Evolutionary conservation across 371 early-diverging fungal species (phyloP), one percentile per base, ranked within the genome.

Genomic region (Rhizopus sp.): DNA sequence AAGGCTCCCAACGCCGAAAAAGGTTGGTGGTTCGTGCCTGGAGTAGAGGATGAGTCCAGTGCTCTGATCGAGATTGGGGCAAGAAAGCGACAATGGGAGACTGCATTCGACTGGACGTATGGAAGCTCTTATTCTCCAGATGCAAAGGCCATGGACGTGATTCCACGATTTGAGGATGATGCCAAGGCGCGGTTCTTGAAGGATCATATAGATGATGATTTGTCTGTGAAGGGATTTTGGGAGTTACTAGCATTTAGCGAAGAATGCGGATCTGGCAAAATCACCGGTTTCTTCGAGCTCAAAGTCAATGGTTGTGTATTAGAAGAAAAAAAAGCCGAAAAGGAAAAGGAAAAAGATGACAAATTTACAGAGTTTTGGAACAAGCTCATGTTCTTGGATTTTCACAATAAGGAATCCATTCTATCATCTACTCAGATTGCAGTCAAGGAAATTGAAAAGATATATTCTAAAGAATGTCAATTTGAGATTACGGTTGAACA

Each of bases 131-230:
- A 83, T 53, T 32, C 69, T 23, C 53, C 69, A 15, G 54, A 72
- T 31, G 75, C 74, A 8, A 55, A 69, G 31, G 76, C 84, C 39
- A 46, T 62, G 32, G 59, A 73, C 54, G 82, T 82, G 5, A 81
- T 94, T 30, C 88, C 92, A 34, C 80, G 73, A 53, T 93, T 93
- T 61, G 87, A 88, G 0, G 95, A 94, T 61, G 94, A 94, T 60
- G 83, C 91, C 3, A 89, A 88, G 41, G 73, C 87, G 5, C 85
- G 93, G 8, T 69, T 88, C 17, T 55, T 76, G 17, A 64, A 63
- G 12, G 53, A 55, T 23, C 60, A 66, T 23, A 60, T 65, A 3
- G 56, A 59, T 4, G 66, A 75, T 0, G 49, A 63, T 0, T 78
- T 82, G 42, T 75, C 82, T 3, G 83, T 90, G 7, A 45, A 65